These are phyloP conservation scores for Aspergillus sp. DNA, from an alignment of 2,329 filamentous ascomycete species.

Conservation along the genomic window DNA sequence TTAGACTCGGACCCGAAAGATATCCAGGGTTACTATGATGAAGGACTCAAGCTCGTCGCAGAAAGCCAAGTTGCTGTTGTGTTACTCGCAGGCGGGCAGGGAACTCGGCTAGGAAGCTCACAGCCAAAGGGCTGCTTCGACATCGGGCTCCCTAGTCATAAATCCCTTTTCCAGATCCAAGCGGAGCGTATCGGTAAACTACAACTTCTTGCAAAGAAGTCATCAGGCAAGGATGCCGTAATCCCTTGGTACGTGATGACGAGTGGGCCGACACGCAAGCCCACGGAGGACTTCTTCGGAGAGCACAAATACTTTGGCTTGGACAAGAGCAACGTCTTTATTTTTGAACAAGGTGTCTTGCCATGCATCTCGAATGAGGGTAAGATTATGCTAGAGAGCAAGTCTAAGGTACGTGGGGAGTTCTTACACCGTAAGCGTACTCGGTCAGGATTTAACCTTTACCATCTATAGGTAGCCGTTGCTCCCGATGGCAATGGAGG, in stretches of 20 bases:
- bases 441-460: not conserved
- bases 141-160: constrained; percentile 87
- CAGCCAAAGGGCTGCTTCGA: constrained; percentile 97
- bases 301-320: constrained; percentile 90
- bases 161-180: constrained; percentile 97
- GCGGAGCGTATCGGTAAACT: constrained; percentile 89
- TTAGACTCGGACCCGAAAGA: constrained; percentile 81
- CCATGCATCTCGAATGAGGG: constrained; percentile 97
- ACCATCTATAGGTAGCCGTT: constrained; percentile 65
- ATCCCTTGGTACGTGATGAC: constrained; percentile 99
- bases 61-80: constrained; percentile 78
- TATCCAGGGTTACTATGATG: constrained; percentile 79
- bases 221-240: constrained; percentile 60
- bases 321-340: constrained; percentile 76
- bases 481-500: constrained; percentile 97
- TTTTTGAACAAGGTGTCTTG: constrained; percentile 96
- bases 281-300: constrained; percentile 91
- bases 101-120: constrained; percentile 89
- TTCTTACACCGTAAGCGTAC: not conserved
- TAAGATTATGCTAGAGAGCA: constrained; percentile 91
- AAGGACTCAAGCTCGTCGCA: constrained; percentile 64
- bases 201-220: constrained; percentile 74
- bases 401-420: constrained; percentile 63
- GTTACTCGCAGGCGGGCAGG: constrained; percentile 95
- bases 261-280: constrained; percentile 84